These are phyloP conservation scores for Dothidotthia symphoricarpi DNA, from an alignment of 2,329 filamentous ascomycete species.

Conservation along the genomic window DNA sequence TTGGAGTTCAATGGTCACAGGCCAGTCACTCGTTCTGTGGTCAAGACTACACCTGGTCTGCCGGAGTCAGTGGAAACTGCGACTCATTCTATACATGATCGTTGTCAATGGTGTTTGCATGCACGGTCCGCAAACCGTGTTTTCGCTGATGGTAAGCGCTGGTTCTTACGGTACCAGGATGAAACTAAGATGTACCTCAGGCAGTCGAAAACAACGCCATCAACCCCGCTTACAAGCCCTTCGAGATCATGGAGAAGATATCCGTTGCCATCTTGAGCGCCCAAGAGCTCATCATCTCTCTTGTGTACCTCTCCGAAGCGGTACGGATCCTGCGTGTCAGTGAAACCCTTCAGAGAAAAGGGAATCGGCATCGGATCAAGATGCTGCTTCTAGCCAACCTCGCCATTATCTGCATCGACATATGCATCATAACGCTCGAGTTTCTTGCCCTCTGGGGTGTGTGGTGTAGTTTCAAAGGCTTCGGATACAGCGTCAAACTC, in stretches of 20 bases:
- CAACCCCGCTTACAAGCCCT: constrained; percentile 13
- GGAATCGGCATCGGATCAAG: constrained; percentile 20
- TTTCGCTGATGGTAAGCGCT: constrained; percentile 51
- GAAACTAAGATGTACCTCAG: not conserved
- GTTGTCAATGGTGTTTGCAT: constrained; percentile 44
- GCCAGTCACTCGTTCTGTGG: constrained; percentile 58
- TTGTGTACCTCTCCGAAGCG: constrained; percentile 49
- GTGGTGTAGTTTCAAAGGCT: constrained; percentile 32
- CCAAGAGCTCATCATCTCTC: constrained; percentile 31
- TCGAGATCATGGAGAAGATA: constrained; percentile 28
- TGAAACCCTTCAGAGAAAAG: constrained; percentile 5
- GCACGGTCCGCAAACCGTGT: constrained; percentile 34
- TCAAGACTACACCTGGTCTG: constrained; percentile 58
- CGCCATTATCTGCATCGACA: constrained; percentile 35
- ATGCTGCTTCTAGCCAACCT: constrained; percentile 37
- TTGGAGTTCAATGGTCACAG: constrained; percentile 58
- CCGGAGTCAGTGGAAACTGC: constrained; percentile 47
- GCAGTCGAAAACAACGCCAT: constrained; percentile 24
- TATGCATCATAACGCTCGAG: constrained; percentile 24
- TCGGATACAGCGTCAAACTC: constrained; percentile 44
- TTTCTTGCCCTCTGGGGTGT: constrained; percentile 25
- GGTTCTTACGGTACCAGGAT: constrained; percentile 36
- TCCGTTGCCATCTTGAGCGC: constrained; percentile 37
- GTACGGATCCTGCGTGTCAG: constrained; percentile 35
- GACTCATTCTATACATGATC: constrained; percentile 54